Base-by-base conservation (phyloP, 768 basidiomycete genomes). In the Cantharellus cinnabarinus region DNA sequence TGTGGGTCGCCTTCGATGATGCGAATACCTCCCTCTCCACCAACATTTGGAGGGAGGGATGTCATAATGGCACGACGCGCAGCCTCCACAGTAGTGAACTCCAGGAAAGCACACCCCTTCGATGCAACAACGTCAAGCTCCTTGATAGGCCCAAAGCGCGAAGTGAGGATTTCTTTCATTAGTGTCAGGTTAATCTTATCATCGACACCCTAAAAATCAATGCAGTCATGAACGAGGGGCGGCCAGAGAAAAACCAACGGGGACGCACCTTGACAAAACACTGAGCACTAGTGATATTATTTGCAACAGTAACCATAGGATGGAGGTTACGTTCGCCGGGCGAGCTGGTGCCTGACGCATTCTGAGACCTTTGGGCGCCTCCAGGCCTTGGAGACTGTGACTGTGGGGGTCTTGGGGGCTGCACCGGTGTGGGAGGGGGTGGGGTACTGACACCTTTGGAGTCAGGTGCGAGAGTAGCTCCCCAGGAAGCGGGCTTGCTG, bases 31-130 rank as follows among this genome's bases (percentile, higher is more conserved):
- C 90, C 91, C 63, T 93, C 89, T 42, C 91, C 93, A 60, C 91
- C 91, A 63, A 82, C 80, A 44, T 66, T 61, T 39, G 71, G 68
- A 1, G 81, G 77, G 55, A 95, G 69, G 41, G 80, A 83, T 2
- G 84, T 76, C 37, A 77, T 71, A 67, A 99, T 94, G 2, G 94
- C 94, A 50, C 81, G 79, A 65, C 80, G 77, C n/a, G 94, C 94
- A 42, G 79, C 72, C 1, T 93, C 90, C 60, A 93, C 69, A 1
- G 72, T 71, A 34, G 67, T 68, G 73, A 93, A 98, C 70, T 97
- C 94, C 66, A 95, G 75, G 78, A 98, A 97, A 0, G 91, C 93
- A 67, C 93, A 97, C 0, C 87, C 89, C 69, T 88, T 94, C 67
- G 66, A 68, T 63, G 85, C 85, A 48, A 94, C 83, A 63, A 95